phyloP scores from a whole-genome alignment of 345 rosid genomes.

The Gossypioides kirkii region DNA sequence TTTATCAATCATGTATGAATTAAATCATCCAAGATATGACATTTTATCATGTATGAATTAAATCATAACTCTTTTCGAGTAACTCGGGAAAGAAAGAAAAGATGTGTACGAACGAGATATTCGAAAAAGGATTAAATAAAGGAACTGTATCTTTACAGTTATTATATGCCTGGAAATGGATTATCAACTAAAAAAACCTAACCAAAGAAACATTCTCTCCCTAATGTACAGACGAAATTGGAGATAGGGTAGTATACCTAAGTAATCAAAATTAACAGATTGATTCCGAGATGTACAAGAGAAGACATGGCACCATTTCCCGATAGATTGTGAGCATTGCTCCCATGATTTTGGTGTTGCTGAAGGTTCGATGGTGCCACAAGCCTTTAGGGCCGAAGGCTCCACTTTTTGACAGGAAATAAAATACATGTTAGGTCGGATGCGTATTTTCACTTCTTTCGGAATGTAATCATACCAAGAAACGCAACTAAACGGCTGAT shows the following conservation, averaged over 20 bases:
- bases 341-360: background rate
- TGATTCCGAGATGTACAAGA: background rate
- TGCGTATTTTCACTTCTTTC: conserved; percentile 45
- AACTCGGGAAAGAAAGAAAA: background rate
- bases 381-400: background rate
- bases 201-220: background rate
- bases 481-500: conserved; percentile 51
- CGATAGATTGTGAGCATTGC: background rate
- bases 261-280: background rate
- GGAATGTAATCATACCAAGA: conserved; percentile 57
- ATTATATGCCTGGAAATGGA: background rate
- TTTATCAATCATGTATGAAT: too few species aligned
- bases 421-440: background rate
- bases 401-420: background rate
- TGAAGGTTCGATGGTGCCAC: background rate
- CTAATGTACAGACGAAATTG: background rate
- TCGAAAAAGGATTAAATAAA: background rate
- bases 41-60: background rate
- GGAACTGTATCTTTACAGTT: background rate
- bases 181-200: background rate
- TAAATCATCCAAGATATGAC: background rate
- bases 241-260: background rate
- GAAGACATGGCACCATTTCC: background rate
- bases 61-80: background rate
- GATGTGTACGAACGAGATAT: background rate